Evolutionary conservation across 1,139 yeast genomes (phyloP).

Genomic region (Debaryomyces subglobosus): DNA sequence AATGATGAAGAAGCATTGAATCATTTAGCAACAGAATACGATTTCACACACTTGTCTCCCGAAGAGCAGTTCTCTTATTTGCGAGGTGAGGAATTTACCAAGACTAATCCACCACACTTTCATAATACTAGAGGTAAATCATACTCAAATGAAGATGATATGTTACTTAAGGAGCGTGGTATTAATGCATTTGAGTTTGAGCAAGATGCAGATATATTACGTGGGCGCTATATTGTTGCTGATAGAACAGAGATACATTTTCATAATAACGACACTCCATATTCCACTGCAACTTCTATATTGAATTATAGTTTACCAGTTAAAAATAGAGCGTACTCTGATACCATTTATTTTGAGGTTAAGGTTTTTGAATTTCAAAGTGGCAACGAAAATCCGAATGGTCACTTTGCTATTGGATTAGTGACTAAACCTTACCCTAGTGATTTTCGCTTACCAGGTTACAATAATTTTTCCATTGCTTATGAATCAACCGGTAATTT

Average conservation of each 20-base stretch:
- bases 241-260: slow-evolving; percentile 68
- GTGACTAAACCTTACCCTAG: slow-evolving; percentile 86
- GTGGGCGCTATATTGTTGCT: slow-evolving; percentile 51
- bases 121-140: slow-evolving; percentile 38
- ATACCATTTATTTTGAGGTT: slow-evolving; percentile 70
- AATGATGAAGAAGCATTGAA: slow-evolving; percentile 46
- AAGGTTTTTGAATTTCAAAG: slow-evolving; percentile 57
- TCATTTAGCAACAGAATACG: slow-evolving; percentile 41
- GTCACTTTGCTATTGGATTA: slow-evolving; percentile 71
- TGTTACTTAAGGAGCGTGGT: slow-evolving; percentile 42
- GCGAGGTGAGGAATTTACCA: slow-evolving; percentile 39
- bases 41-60: slow-evolving; percentile 42
- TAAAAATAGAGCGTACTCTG: slow-evolving; percentile 55
- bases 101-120: slow-evolving; percentile 36
- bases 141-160: slow-evolving; percentile 33
- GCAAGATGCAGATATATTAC: slow-evolving; percentile 33
- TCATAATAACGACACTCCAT: slow-evolving; percentile 44
- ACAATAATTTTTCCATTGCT: slow-evolving; percentile 78
- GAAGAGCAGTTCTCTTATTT: slow-evolving; percentile 46
- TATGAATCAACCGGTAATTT: slow-evolving; percentile 85
- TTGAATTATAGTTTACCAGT: slow-evolving; percentile 69
- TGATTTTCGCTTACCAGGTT: slow-evolving; percentile 84
- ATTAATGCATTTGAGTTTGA: slow-evolving; percentile 47
- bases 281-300: slow-evolving; percentile 49
- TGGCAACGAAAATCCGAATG: slow-evolving; percentile 37